Evolutionary conservation across 2,329 filamentous ascomycete species (phyloP), one percentile per base, ranked within the genome.

Genomic region (Claviceps pusilla): DNA sequence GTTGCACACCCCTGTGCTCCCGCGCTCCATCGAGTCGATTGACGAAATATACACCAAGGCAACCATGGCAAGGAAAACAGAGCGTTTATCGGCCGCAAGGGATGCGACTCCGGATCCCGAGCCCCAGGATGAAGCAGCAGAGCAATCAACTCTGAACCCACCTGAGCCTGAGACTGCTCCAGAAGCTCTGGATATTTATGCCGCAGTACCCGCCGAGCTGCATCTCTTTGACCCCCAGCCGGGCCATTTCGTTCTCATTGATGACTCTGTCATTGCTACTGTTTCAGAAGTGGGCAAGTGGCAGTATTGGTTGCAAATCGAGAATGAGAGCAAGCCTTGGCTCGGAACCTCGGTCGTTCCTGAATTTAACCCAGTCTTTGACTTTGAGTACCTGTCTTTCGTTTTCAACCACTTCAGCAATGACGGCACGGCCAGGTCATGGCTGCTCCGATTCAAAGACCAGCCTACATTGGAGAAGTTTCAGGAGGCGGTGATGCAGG

Each of bases 331-430:
- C 39, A 83, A 82, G 63, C 83, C 90, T 53, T 96, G 89, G 88
- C 75, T 98, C 2, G 89, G 89, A 28, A 87, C 95, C 59, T 79
- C 85, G 2, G 82, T 98, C 35, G 76, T 89, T 35, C 85, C 88
- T 7, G 93, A 98, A 61, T 89, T 97, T 69, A 97, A 97, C 63
- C 93, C 93, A 0, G 90, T 98, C 24, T 98, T 97, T 75, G 97
- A 97, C 71, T 97, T 96, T 60, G 93, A 98, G 68, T 97, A 91
- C 63, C 76, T 95, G n/a, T 97, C 91, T 0, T 97, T 97, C 67
- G 96, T 98, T 64, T 98, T 98, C 78, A 98, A 98, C 64, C 89
- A 96, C 66, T 97, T 95, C 67, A 80, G 86, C 14, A 78, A 84
- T 41, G 88, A 96, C 68, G 89, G 90, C 2, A 87, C 86, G 1